These are phyloP conservation scores for Rhizopogon vesiculosus DNA, from an alignment of 768 basidiomycete species.

Conservation along the genomic window DNA sequence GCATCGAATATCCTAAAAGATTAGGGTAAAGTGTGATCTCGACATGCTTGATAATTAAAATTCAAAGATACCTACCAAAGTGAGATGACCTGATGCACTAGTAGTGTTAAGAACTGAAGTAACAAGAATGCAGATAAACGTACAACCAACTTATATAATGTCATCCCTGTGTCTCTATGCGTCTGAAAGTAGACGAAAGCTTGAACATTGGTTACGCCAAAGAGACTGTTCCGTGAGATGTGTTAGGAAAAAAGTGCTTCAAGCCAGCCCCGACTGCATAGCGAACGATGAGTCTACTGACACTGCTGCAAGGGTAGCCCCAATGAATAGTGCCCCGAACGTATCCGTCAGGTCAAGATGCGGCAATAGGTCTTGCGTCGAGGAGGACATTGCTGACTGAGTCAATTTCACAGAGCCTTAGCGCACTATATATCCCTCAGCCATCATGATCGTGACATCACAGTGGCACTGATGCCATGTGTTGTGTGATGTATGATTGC, in stretches of 20 bases:
- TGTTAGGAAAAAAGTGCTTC: too few species aligned
- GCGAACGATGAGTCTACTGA: neutral
- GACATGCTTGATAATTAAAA: neutral
- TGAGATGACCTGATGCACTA: neutral
- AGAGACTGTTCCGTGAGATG: neutral
- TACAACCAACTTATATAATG: neutral
- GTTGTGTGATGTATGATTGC: too few species aligned
- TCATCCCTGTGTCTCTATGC: neutral
- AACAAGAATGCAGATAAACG: neutral
- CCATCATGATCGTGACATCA: too few species aligned
- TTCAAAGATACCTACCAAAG: neutral
- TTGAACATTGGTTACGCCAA: neutral
- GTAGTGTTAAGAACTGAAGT: neutral
- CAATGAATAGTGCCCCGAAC: neutral
- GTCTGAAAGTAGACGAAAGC: neutral
- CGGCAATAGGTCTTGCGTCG: too few species aligned
- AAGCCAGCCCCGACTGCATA: too few species aligned
- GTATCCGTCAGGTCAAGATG: neutral
- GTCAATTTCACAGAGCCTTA: too few species aligned
- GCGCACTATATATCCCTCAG: too few species aligned
- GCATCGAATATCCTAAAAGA: conserved; percentile 30
- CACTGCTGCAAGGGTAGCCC: neutral
- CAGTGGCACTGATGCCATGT: too few species aligned
- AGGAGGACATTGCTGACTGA: too few species aligned
- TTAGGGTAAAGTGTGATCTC: neutral